phyloP scores from a whole-genome alignment of 257 asterid species.

The Ilex asprella region DNA sequence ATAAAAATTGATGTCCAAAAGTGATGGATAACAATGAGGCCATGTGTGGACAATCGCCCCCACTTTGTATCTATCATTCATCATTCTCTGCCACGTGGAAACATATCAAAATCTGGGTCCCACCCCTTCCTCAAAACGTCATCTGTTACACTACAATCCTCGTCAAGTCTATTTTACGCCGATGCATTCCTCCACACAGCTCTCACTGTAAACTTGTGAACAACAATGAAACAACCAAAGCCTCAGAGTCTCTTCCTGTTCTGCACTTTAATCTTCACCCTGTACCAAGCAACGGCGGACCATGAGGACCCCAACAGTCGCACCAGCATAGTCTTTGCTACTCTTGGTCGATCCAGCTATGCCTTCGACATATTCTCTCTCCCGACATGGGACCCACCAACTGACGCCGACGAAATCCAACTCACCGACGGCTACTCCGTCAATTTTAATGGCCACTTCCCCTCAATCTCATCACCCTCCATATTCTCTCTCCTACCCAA shows the following conservation, averaged over 20 bases:
- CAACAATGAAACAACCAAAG: constrained; percentile 23
- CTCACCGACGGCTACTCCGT: constrained; percentile 75
- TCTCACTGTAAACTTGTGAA: neutral
- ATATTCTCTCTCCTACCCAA: constrained; percentile 20
- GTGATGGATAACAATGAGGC: too few species aligned
- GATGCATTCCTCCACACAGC: neutral
- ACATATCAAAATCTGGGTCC: neutral
- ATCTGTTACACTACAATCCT: neutral
- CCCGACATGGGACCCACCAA: constrained; percentile 19
- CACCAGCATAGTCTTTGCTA: constrained; percentile 48
- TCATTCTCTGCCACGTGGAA: too few species aligned
- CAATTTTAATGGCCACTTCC: constrained; percentile 74
- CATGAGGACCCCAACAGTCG: constrained; percentile 16
- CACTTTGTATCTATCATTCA: too few species aligned
- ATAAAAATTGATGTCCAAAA: too few species aligned
- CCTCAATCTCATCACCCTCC: constrained; percentile 36
- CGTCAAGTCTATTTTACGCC: neutral
- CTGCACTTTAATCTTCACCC: constrained; percentile 10
- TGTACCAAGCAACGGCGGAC: constrained; percentile 13
- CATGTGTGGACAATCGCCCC: too few species aligned
- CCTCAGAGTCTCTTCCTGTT: neutral
- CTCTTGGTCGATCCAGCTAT: constrained; percentile 63
- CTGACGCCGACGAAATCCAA: constrained; percentile 30
- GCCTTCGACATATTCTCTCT: constrained; percentile 65
- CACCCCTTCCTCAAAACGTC: neutral